Evolutionary conservation across 495 filamentous ascomycete genomes (phyloP).

Genomic region (Bryoglossum gracile): DNA sequence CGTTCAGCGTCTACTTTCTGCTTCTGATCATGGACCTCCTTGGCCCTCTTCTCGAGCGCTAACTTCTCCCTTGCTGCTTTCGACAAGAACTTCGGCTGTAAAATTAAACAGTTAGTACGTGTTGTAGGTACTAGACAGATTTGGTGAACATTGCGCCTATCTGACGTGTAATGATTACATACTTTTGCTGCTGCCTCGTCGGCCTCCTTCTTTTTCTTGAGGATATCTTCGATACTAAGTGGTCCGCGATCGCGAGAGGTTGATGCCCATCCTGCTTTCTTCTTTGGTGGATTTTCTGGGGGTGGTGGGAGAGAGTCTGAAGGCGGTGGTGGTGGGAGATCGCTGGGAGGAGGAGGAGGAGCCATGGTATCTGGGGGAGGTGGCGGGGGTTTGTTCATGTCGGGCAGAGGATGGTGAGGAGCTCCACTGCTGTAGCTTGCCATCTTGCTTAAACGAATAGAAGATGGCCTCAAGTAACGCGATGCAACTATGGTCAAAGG

Average conservation of each 20-base stretch:
- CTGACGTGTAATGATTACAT: slow-evolving; percentile 23
- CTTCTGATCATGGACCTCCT: slow-evolving; percentile 70
- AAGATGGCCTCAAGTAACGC: background rate
- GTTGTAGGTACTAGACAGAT: slow-evolving; percentile 23
- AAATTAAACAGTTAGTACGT: slow-evolving; percentile 18
- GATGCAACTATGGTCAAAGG: background rate
- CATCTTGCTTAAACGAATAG: slow-evolving; percentile 8
- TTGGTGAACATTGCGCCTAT: slow-evolving; percentile 20
- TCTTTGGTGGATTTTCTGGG: slow-evolving; percentile 35
- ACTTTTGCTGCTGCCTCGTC: slow-evolving; percentile 73
- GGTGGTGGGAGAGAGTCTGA: slow-evolving; percentile 30
- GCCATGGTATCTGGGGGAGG: slow-evolving; percentile 40
- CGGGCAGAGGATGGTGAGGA: slow-evolving; percentile 13
- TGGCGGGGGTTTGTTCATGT: slow-evolving; percentile 17
- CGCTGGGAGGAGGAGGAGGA: slow-evolving; percentile 49
- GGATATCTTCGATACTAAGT: slow-evolving; percentile 68
- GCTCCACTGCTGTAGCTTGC: slow-evolving; percentile 14
- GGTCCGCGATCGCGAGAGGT: slow-evolving; percentile 40
- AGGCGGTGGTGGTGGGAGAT: slow-evolving; percentile 50
- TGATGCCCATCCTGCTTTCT: slow-evolving; percentile 52
- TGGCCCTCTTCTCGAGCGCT: slow-evolving; percentile 74
- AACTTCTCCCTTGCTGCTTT: slow-evolving; percentile 84
- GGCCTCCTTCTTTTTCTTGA: slow-evolving; percentile 70
- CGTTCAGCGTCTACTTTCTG: slow-evolving; percentile 46
- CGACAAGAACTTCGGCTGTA: slow-evolving; percentile 81